Conservation (phyloP, 208 protist genomes). For the Balamuthia mandrillaris region DNA sequence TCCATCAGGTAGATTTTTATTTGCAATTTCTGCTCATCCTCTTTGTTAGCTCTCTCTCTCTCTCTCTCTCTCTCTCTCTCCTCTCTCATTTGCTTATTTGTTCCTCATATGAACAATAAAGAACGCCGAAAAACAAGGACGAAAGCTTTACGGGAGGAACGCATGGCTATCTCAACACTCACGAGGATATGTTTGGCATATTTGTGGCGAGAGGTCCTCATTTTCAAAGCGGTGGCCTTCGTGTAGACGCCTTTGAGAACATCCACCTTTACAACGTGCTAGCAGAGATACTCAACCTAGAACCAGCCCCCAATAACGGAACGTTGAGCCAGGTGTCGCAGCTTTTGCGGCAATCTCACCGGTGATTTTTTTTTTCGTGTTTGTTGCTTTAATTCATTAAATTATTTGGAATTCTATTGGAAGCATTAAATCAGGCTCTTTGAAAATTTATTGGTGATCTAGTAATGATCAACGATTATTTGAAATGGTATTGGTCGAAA, state of each 20-base stretch:
- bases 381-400: too few species aligned
- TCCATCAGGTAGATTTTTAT: background rate
- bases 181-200: constrained; percentile 17
- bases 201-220: background rate
- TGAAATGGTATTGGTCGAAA: too few species aligned
- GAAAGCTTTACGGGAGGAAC: background rate
- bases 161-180: background rate
- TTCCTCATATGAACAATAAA: background rate
- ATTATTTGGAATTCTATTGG: too few species aligned
- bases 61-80: background rate
- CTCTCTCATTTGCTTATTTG: background rate
- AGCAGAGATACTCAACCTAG: background rate
- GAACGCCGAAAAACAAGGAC: background rate
- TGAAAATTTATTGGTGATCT: too few species aligned
- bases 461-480: too few species aligned
- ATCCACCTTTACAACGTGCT: constrained; percentile 29
- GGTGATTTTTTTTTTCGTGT: background rate
- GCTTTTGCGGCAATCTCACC: background rate
- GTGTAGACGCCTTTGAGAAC: background rate
- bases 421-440: too few species aligned
- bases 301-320: constrained; percentile 3
- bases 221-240: background rate
- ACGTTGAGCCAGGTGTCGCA: background rate
- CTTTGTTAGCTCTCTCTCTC: background rate
- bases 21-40: background rate